Conservation (phyloP, 257 asterid species). For the Plantago ovata region DNA sequence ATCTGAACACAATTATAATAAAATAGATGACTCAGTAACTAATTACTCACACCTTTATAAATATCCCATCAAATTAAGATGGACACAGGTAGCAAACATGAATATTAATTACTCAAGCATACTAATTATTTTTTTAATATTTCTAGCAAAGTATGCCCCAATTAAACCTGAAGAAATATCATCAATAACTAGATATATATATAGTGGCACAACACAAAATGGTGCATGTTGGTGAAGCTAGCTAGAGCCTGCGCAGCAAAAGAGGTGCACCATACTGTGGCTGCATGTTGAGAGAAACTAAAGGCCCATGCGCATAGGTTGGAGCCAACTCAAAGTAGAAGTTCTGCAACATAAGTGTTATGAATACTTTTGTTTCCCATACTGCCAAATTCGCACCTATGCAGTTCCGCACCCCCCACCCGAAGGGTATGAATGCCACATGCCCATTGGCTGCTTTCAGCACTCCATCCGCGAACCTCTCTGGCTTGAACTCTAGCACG, state of each 20-base stretch:
- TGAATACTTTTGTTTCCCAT: constrained; percentile 23
- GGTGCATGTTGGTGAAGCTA: too few relatives aligned
- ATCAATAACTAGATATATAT: too few relatives aligned
- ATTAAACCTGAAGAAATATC: too few relatives aligned
- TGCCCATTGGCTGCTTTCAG: constrained; percentile 34
- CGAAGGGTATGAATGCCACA: constrained; percentile 29
- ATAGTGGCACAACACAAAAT: too few relatives aligned
- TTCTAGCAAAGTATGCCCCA: too few relatives aligned
- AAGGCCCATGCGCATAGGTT: constrained; percentile 22
- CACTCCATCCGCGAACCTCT: constrained; percentile 28
- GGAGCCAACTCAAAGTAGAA: constrained; percentile 25
- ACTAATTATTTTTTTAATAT: too few relatives aligned
- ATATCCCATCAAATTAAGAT: too few relatives aligned
- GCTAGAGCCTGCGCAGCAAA: constrained; percentile 21
- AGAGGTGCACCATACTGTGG: constrained; percentile 34
- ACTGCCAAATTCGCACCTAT: constrained; percentile 26
- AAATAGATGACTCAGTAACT: too few relatives aligned
- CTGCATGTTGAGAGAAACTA: constrained; percentile 19
- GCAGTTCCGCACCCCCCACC: constrained; percentile 36
- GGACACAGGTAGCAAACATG: too few relatives aligned
- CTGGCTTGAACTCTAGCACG: constrained; percentile 31
- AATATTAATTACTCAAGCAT: too few relatives aligned
- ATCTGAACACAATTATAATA: too few relatives aligned
- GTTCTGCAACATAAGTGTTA: constrained; percentile 17
- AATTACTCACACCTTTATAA: too few relatives aligned